Evolutionary conservation across 176 grass and related monocot species (phyloP).

Genomic region (Poa pratensis): DNA sequence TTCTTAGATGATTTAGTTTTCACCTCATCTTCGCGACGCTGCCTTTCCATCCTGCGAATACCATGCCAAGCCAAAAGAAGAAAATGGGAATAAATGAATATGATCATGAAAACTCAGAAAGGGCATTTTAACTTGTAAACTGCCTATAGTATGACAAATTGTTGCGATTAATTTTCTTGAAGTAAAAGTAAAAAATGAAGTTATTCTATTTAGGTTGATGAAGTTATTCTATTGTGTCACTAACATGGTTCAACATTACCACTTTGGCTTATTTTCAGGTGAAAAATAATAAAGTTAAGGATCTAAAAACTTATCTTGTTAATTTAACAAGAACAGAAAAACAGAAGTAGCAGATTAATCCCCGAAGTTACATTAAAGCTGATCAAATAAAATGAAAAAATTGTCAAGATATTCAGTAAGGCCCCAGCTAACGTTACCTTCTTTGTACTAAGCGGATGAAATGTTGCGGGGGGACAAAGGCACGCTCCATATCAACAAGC

Average conservation of each 20-base stretch:
- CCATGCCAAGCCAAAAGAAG: conserved; percentile 31
- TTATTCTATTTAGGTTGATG: conserved; percentile 6
- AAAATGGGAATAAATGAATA: conserved; percentile 16
- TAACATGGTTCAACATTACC: conserved; percentile 15
- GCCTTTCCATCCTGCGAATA: conserved; percentile 83
- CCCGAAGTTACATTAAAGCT: conserved; percentile 10
- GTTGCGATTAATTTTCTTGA: neutral
- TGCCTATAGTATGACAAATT: conserved; percentile 11
- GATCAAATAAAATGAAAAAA: conserved; percentile 25
- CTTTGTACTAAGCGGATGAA: conserved; percentile 92
- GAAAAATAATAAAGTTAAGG: conserved; percentile 4
- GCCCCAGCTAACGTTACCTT: conserved; percentile 64
- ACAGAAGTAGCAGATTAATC: conserved; percentile 22
- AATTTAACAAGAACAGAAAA: conserved; percentile 26
- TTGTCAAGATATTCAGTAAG: conserved; percentile 34
- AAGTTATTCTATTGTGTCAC: neutral
- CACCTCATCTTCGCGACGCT: conserved; percentile 83
- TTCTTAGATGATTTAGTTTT: conserved; percentile 83
- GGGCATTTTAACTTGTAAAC: conserved; percentile 9
- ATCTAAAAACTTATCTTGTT: neutral
- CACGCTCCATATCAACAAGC: conserved; percentile 97
- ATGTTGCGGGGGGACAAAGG: conserved; percentile 93
- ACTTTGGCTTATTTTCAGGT: conserved; percentile 1
- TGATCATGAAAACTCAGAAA: conserved; percentile 24
- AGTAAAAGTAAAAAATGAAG: neutral